Conservation (phyloP, 2,329 filamentous ascomycete genomes). For the Trichophaea hybrida region DNA sequence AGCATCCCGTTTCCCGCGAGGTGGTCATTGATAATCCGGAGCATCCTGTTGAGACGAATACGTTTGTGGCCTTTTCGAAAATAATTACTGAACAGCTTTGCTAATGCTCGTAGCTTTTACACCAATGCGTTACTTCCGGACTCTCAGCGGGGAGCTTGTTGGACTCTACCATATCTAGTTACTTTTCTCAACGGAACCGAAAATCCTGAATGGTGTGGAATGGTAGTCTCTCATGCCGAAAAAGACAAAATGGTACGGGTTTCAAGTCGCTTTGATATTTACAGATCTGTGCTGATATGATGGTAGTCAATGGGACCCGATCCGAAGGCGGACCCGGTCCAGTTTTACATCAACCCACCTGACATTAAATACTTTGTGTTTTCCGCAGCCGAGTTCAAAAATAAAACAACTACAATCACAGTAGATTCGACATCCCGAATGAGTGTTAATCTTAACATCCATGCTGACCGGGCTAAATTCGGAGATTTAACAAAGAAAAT, state of each 20-base stretch:
- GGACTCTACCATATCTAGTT: constrained; percentile 61
- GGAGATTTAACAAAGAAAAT: constrained; percentile 41
- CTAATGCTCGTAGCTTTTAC: constrained; percentile 42
- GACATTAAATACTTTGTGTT: constrained; percentile 69
- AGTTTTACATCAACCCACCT: constrained; percentile 68
- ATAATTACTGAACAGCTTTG: constrained; percentile 9
- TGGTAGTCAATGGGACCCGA: constrained; percentile 42
- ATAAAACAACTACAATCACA: constrained; percentile 41
- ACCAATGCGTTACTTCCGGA: constrained; percentile 62
- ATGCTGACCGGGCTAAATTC: constrained; percentile 37
- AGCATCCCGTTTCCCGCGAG: constrained; percentile 45
- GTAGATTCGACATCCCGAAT: constrained; percentile 43
- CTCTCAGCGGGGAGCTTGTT: constrained; percentile 51
- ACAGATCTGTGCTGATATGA: not conserved
- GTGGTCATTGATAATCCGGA: constrained; percentile 35
- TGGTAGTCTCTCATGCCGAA: constrained; percentile 63
- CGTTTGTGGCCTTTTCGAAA: constrained; percentile 35
- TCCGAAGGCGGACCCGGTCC: constrained; percentile 42
- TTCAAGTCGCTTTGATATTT: not conserved
- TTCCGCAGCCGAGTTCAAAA: constrained; percentile 58
- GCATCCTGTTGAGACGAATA: constrained; percentile 55
- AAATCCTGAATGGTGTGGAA: constrained; percentile 55
- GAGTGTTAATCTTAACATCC: constrained; percentile 54
- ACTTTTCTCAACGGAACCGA: constrained; percentile 45
- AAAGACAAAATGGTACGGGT: constrained; percentile 26